A percentile compares a stretch with the other conserved stretches of the same genome.
These are phyloP conservation scores for Cymodocea nodosa DNA, from an alignment of 116 monocot genomes.

Conservation along the genomic window DNA sequence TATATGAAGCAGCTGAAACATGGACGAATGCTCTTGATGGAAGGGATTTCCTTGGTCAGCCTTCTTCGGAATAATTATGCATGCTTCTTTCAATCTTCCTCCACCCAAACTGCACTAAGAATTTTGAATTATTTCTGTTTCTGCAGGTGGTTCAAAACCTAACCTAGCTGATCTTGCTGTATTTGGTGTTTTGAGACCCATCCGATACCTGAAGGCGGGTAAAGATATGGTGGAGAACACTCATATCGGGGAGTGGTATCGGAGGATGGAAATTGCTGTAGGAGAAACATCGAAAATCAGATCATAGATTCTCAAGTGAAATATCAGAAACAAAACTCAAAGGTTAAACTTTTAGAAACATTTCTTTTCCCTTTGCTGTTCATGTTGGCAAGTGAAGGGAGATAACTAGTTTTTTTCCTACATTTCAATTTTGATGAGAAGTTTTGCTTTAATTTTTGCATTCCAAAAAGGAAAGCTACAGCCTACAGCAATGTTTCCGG, in stretches of 20 bases:
- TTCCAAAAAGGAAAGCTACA: no score
- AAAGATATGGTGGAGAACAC: slow-evolving; percentile 87
- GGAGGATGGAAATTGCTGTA: slow-evolving; percentile 72
- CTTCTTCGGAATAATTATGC: neutral
- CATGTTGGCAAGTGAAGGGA: neutral
- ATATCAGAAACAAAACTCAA: neutral
- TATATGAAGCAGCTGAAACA: slow-evolving; percentile 84
- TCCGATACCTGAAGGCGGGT: slow-evolving; percentile 60
- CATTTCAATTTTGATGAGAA: neutral
- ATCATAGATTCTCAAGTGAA: neutral
- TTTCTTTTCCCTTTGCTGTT: neutral
- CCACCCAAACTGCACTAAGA: neutral
- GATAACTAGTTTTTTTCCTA: neutral
- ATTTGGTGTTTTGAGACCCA: slow-evolving; percentile 82
- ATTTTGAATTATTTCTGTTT: neutral
- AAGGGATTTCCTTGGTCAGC: slow-evolving; percentile 68
- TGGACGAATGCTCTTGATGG: slow-evolving; percentile 83
- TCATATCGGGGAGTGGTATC: slow-evolving; percentile 72
- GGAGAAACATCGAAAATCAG: slow-evolving; percentile 45
- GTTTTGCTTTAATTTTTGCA: neutral
- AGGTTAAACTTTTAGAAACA: neutral
- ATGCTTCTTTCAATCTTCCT: neutral
- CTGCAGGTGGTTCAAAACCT: slow-evolving; percentile 65
- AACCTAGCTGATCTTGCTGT: slow-evolving; percentile 87
- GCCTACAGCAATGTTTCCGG: no score